These are phyloP conservation scores for Penicillium concentricum DNA, from an alignment of 2,329 filamentous ascomycete genomes.

Conservation along the genomic window DNA sequence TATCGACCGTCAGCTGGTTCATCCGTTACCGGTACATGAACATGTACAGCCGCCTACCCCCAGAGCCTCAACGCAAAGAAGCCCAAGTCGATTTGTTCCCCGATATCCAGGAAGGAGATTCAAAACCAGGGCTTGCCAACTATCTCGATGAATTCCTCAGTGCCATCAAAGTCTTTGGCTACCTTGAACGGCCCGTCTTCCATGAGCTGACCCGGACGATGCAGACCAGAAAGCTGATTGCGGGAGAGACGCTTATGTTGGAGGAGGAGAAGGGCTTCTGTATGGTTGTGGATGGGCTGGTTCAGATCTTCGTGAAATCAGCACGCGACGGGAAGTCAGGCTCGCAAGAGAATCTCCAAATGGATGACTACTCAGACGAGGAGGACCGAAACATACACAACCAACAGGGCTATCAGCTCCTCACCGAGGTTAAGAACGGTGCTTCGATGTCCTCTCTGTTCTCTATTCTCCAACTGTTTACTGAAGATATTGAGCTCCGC, in stretches of 20 bases:
- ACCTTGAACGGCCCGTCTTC: conserved; percentile 92
- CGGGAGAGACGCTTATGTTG: conserved; percentile 88
- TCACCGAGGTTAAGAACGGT: conserved; percentile 96
- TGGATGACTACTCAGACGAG: conserved; percentile 60
- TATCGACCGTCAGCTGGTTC: conserved; percentile 89
- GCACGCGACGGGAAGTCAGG: conserved; percentile 50
- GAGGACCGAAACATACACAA: conserved; percentile 62
- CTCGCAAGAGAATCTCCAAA: conserved; percentile 41
- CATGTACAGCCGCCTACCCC: conserved; percentile 91
- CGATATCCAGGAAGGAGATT: conserved; percentile 83
- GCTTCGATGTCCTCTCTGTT: conserved; percentile 98
- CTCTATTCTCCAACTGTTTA: conserved; percentile 94
- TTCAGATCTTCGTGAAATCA: conserved; percentile 98
- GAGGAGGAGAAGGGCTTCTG: conserved; percentile 99
- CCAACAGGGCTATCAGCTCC: conserved; percentile 84
- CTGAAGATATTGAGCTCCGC: conserved; percentile 83
- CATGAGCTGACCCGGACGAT: conserved; percentile 96
- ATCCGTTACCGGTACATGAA: conserved; percentile 94
- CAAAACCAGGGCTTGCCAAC: conserved; percentile 88
- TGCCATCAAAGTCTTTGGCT: conserved; percentile 98
- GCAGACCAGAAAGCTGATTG: conserved; percentile 95
- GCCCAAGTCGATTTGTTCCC: conserved; percentile 94
- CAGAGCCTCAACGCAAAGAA: conserved; percentile 93
- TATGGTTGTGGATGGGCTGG: conserved; percentile 90
- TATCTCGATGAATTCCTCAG: conserved; percentile 97